Base-by-base conservation (phyloP, 208 protist genomes). In the Herpetomonas tarakana region DNA sequence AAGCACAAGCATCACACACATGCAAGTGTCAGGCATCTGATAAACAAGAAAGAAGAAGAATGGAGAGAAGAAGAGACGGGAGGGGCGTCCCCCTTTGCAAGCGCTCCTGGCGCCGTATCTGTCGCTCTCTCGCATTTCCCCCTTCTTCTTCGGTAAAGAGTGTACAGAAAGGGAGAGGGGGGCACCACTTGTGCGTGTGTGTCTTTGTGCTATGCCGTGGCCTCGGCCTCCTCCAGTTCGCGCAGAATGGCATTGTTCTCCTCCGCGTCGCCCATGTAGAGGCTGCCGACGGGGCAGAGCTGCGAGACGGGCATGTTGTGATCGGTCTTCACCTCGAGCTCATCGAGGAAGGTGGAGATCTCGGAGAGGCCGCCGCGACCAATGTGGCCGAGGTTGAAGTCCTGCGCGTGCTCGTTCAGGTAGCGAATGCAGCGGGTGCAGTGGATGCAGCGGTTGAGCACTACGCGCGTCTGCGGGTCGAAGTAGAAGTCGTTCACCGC, bases 361-460 rank as follows among this genome's bases (percentile, higher is more conserved):
- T 98, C 90, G 50, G 69, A 96, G 49, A 93, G 81, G 30, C 91
- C 92, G 65, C 97, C 97, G 39, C 97, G 93, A 52, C 97, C 96
- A 55, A 96, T 97, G 45, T 95, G 92, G 38, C 97, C 96, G 4
- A 98, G 81, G 75, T 89, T 92, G 70, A 96, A 95, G 61, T 97
- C 92, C 64, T 98, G 92, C 9, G 91, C 92, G 57, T 98, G 89
- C 76, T 99, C 96, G 64, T 92, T 93, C 41, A 96, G 69, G 66
- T 97, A 98, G 53, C 96, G 92, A 22, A 98, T 82, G 68, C 97
- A 98, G 46, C 97, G 82, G 2, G 97, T 99, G 74, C 97, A 98
- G 79, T 98, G 97, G 68, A 99, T 99, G 82, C 97, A 99, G 2
- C 96, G 86, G 56, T 93, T 98, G 70, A 99, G 95, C 49, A 97